Base-by-base conservation (phyloP, 352 stramenopile species). In the Phytophthora rubi region DNA sequence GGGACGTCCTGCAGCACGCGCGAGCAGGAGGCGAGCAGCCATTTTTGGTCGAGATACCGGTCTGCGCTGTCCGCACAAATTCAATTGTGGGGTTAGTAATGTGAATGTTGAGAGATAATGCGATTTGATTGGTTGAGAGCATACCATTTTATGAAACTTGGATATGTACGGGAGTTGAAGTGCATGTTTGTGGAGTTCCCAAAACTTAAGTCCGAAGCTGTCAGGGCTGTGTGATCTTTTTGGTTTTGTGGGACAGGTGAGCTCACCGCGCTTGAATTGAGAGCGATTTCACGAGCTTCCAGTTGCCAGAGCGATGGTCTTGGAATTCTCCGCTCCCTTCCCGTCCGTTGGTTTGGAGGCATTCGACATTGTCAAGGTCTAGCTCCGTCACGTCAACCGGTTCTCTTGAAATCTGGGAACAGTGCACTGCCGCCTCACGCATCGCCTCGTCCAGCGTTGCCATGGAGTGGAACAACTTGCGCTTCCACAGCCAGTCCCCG, bases 401-500 rank as follows among this genome's bases (percentile, higher is more conserved):
- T 45, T 48, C 48, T 54, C 54, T 71, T 26, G 52, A 59, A 71
- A 70, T 79, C 75, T 81, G 75, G 71, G 75, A 81, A 81, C 53
- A 76, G 74, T 68, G 39, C 23, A 37, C 39, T 61, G 54, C 33
- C 35, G 16, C 35, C 35, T 44, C 35, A 44, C 35, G 35, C 35
- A 39, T 59, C 54, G 54, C 35, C 54, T 61, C 37, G 54, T 49
- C 53, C 53, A 35, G 32, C 18, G 53, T 57, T 5, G 44, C 39
- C 18, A 81, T 81, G 74, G 74, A 81, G 58, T 81, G 74, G 74
- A 70, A 58, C 58, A 72, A 73, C 53, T 28, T 54, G 26, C 45
- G 61, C 45, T 73, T 48, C 33, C 72, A 73, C 52, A 48, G 44
- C 23, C 60, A 72, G 45, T 60, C 52, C 4, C 6, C 55, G 23